Evolutionary conservation across 2,329 filamentous ascomycete species (phyloP).

Genomic region (Hymenoscyphus salicellus): DNA sequence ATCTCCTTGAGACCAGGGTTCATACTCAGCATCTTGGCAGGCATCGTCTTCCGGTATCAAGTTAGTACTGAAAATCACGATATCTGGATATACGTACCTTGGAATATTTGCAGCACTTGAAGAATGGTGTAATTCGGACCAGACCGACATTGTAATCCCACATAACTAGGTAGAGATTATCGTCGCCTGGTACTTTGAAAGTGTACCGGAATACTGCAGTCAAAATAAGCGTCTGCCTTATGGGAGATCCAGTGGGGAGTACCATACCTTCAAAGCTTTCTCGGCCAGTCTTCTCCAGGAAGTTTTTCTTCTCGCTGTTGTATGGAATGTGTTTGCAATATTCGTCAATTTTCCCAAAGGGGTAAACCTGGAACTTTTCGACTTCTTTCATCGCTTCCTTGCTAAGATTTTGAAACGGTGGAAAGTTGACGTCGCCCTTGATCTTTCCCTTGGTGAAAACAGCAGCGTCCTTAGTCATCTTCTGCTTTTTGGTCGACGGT

Average conservation of each 20-base stretch:
- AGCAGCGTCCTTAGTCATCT: constrained; percentile 63
- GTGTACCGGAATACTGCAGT: constrained; percentile 75
- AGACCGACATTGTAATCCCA: constrained; percentile 97
- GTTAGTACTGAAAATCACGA: constrained; percentile 3
- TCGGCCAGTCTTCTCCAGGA: constrained; percentile 79
- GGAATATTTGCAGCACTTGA: constrained; percentile 82
- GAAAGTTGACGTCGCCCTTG: constrained; percentile 68
- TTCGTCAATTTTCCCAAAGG: constrained; percentile 59
- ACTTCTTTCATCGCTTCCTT: constrained; percentile 56
- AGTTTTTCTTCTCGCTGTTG: constrained; percentile 89
- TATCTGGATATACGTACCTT: constrained; percentile 59
- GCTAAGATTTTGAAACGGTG: constrained; percentile 67
- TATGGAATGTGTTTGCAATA: constrained; percentile 82
- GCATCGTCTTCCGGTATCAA: constrained; percentile 65
- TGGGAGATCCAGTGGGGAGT: constrained; percentile 12
- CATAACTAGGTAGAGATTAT: constrained; percentile 72
- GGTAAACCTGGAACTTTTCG: constrained; percentile 61
- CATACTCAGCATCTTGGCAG: constrained; percentile 73
- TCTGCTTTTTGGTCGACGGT: constrained; percentile 47
- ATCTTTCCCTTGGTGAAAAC: constrained; percentile 60
- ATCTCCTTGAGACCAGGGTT: constrained; percentile 87
- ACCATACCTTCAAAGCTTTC: constrained; percentile 81
- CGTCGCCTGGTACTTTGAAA: constrained; percentile 67
- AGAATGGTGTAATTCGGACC: constrained; percentile 90
- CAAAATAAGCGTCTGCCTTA: constrained; percentile 23